These are phyloP conservation scores for Mortierella sp. DNA, from an alignment of 371 early-diverging fungal species.

Conservation along the genomic window DNA sequence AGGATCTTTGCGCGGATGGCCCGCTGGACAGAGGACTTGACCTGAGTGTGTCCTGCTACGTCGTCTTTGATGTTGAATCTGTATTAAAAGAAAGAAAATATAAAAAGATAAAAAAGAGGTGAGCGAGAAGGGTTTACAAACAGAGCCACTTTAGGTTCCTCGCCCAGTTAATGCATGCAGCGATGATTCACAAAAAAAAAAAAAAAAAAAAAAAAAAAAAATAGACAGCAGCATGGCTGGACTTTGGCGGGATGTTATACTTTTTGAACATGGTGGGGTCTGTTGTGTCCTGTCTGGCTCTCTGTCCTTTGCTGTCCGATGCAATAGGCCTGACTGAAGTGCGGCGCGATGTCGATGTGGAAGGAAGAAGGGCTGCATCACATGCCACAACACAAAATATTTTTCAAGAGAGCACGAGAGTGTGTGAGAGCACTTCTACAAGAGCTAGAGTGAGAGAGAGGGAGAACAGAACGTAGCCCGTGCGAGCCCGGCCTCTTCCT, in stretches of 20 bases:
- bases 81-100: too few relatives aligned
- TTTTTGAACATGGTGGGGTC: constrained; percentile 42
- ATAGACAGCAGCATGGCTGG: neutral
- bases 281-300: neutral
- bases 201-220: too few relatives aligned
- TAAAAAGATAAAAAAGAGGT: too few relatives aligned
- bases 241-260: constrained; percentile 7
- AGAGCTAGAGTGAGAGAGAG: neutral
- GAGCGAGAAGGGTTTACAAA: too few relatives aligned
- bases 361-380: too few relatives aligned
- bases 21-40: constrained; percentile 95
- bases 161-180: neutral
- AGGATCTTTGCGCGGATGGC: constrained; percentile 85
- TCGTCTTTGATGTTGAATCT: constrained; percentile 84
- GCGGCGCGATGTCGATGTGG: too few relatives aligned
- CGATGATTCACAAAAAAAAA: neutral
- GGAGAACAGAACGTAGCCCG: constrained; percentile 17
- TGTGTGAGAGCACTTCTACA: too few relatives aligned
- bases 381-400: too few relatives aligned
- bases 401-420: neutral
- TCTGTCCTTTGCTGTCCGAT: neutral
- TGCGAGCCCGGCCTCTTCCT: constrained; percentile 26
- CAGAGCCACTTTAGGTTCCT: too few relatives aligned
- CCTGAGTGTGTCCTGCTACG: constrained; percentile 84
- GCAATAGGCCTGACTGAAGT: too few relatives aligned